These are phyloP conservation scores for Suillus tomentosus DNA, from an alignment of 768 basidiomycete species.

Conservation along the genomic window DNA sequence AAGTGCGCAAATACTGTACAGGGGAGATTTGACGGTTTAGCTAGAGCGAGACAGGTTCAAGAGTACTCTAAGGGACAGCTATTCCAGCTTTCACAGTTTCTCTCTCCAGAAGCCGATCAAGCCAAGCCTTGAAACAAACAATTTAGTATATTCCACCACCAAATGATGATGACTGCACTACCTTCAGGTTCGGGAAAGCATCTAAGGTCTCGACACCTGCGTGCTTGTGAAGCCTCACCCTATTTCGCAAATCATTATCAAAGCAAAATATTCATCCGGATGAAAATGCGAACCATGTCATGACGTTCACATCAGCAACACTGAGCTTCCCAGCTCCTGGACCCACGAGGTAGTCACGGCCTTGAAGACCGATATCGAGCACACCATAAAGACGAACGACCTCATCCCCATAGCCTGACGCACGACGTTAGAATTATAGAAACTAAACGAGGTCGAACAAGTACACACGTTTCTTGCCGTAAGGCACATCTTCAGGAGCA, in stretches of 20 bases:
- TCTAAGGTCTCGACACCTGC: conserved; percentile 59
- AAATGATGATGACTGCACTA: conserved; percentile 17
- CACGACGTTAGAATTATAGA: conserved; percentile 21
- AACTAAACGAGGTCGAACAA: neutral
- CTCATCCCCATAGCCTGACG: conserved; percentile 74
- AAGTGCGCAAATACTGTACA: neutral
- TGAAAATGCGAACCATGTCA: conserved; percentile 53
- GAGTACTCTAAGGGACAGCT: conserved; percentile 15
- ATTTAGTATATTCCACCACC: neutral
- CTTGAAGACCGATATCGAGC: conserved; percentile 72
- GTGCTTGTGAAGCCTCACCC: conserved; percentile 53
- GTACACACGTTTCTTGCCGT: conserved; percentile 60
- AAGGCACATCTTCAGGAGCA: conserved; percentile 70
- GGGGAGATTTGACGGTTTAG: neutral
- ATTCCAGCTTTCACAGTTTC: conserved; percentile 28
- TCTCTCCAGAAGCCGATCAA: conserved; percentile 28
- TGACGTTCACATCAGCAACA: conserved; percentile 71
- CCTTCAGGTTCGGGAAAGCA: conserved; percentile 66
- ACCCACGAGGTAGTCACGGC: conserved; percentile 81
- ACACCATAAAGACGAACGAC: conserved; percentile 84
- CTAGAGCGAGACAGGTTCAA: neutral
- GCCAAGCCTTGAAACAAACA: conserved; percentile 27
- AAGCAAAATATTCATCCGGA: neutral
- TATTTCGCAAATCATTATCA: conserved; percentile 24
- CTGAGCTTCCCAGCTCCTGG: conserved; percentile 64